A percentile compares a stretch with the other conserved stretches of the same genome.
Conservation (phyloP, 2,329 filamentous ascomycete genomes). For the Cytospora leucostoma region DNA sequence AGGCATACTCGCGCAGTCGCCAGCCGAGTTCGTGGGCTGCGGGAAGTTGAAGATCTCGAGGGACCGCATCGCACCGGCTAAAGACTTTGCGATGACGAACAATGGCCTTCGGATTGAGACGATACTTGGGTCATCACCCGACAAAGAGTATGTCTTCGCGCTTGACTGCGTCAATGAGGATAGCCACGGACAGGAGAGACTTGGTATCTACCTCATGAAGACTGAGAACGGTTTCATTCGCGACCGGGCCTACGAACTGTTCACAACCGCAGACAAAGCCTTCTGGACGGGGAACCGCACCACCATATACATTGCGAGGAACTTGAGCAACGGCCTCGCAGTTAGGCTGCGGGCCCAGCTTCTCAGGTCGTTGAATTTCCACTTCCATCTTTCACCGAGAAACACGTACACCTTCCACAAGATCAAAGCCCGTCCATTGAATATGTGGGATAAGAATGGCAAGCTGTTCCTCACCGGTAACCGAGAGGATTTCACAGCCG, state of each 20-base stretch:
- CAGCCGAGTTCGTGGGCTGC: slow-evolving; percentile 24
- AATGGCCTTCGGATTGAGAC: slow-evolving; percentile 27
- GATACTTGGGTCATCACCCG: slow-evolving; percentile 9
- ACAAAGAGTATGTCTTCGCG: slow-evolving; percentile 25
- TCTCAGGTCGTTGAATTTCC: slow-evolving; percentile 20
- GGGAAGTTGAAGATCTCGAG: slow-evolving; percentile 13
- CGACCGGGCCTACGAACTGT: slow-evolving; percentile 16
- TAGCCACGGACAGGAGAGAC: slow-evolving; percentile 1
- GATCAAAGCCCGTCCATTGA: slow-evolving; percentile 6
- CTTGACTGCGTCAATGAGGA: slow-evolving; percentile 23
- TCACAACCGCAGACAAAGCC: slow-evolving; percentile 12
- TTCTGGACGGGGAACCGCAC: slow-evolving; percentile 12
- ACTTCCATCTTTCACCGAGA: slow-evolving; percentile 15
- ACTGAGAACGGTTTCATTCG: slow-evolving; percentile 21
- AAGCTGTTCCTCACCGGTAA: slow-evolving; percentile 22
- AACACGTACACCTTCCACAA: background rate
- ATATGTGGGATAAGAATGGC: slow-evolving; percentile 18
- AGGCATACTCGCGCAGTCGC: slow-evolving; percentile 27
- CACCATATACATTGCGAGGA: slow-evolving; percentile 20
- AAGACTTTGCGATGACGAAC: slow-evolving; percentile 27
- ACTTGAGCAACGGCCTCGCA: slow-evolving; percentile 11
- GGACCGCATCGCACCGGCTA: slow-evolving; percentile 23
- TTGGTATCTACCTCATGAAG: slow-evolving; percentile 25
- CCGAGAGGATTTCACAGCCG: slow-evolving; percentile 22
- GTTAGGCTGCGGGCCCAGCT: slow-evolving; percentile 14